Evolutionary conservation across 495 filamentous ascomycete species (phyloP), one percentile per base, ranked within the genome.

Genomic region (Xylaria castorea): DNA sequence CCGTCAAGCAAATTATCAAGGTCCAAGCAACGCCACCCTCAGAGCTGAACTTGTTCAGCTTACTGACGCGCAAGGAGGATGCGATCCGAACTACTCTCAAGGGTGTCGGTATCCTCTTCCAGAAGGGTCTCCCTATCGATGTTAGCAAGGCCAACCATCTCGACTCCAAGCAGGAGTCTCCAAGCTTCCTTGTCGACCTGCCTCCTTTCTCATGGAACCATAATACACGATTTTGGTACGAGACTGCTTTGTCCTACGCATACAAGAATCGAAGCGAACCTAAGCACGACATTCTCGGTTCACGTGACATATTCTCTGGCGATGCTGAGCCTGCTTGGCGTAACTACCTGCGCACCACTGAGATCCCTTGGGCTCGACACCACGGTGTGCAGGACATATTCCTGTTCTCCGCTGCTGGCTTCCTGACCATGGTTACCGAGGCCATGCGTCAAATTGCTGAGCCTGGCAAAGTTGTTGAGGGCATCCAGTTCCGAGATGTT

Each of bases 371-470:
- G 86, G 67, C 87, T 8, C 48, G 74, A 42, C 81, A 86, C 69
- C 84, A 88, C 68, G 80, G 68, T 40, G 78, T 79, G 53, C 71
- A 72, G 0, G 72, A 71, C 9, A 81, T 83, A 20, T 82, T 86
- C 25, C 60, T 88, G 1, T 87, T 85, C 65, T 85, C 87, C 0
- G 77, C 75, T 25, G 82, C 86, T 14, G 83, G 82, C 0, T 85
- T 85, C 53, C 75, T 87, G 0, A 75, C 80, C 11, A 87, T 88
- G 84, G 81, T 75, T 3, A 78, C 83, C 12, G 86, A 89, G 71
- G 87, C 86, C 0, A 77, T 84, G 8, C 60, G 78, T 1, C 86
- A 89, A 70, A 58, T 84, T 36, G 75, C 80, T 4, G 72, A 80
- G 7, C 77, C 76, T 16, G 40, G 57, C 34, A 76, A 76, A n/a